These are phyloP conservation scores for Aspergillus viridinutans DNA, from an alignment of 2,329 filamentous ascomycete genomes.

Conservation along the genomic window DNA sequence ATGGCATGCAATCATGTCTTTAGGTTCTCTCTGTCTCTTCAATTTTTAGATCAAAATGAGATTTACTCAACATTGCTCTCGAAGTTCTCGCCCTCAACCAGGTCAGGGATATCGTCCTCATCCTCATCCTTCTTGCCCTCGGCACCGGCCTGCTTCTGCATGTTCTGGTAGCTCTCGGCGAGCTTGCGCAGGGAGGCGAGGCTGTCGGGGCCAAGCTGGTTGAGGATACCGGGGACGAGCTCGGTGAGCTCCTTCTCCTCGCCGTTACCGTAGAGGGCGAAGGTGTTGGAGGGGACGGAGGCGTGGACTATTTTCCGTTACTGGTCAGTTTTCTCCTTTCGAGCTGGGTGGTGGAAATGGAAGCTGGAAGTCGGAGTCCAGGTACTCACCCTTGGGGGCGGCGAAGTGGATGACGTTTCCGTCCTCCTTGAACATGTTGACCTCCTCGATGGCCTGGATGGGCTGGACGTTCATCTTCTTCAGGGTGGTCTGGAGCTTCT, in stretches of 20 bases:
- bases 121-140: slow-evolving; percentile 76
- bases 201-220: slow-evolving; percentile 98
- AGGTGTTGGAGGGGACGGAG: slow-evolving; percentile 96
- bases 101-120: slow-evolving; percentile 83
- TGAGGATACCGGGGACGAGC: slow-evolving; percentile 97
- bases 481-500: slow-evolving; percentile 94
- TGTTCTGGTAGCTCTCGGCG: slow-evolving; percentile 98
- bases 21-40: background rate
- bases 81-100: slow-evolving; percentile 97
- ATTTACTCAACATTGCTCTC: slow-evolving; percentile 93
- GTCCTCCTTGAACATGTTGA: slow-evolving; percentile 99
- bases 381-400: slow-evolving; percentile 81
- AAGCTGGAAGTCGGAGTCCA: background rate
- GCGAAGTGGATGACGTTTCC: slow-evolving; percentile 99
- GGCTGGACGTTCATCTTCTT: slow-evolving; percentile 99
- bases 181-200: slow-evolving; percentile 97
- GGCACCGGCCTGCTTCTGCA: slow-evolving; percentile 86
- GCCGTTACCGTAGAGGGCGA: slow-evolving; percentile 97
- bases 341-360: background rate
- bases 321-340: background rate
- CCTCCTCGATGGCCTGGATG: slow-evolving; percentile 99
- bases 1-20: background rate
- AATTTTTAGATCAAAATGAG: slow-evolving; percentile 1
- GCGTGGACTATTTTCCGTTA: slow-evolving; percentile 69
- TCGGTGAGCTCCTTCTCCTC: slow-evolving; percentile 99